Conservation (phyloP, 768 basidiomycete genomes). For the Pleurotus cornucopiae region DNA sequence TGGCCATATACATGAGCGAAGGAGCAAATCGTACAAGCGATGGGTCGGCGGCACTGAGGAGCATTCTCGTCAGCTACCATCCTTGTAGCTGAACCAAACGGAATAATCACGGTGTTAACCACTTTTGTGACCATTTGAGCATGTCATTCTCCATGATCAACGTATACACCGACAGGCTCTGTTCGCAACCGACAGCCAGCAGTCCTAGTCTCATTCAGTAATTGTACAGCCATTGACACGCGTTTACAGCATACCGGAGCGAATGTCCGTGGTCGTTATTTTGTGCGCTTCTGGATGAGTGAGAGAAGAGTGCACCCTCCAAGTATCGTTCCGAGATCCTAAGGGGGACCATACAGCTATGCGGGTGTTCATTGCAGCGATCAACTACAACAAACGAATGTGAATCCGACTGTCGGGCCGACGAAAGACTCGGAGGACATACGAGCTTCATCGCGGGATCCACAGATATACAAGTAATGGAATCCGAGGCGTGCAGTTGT, state of each 20-base stretch:
- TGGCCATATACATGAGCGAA: constrained; percentile 70
- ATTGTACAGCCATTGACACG: constrained; percentile 7
- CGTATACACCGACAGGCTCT: constrained; percentile 68
- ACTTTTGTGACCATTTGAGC: constrained; percentile 80
- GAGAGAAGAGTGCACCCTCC: constrained; percentile 82
- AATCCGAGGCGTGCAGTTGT: constrained; percentile 32
- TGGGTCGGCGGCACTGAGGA: constrained; percentile 41
- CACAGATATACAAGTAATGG: constrained; percentile 59
- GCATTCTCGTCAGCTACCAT: constrained; percentile 5
- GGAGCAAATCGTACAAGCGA: constrained; percentile 64
- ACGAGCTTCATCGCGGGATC: constrained; percentile 83
- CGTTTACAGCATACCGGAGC: constrained; percentile 50
- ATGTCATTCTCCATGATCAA: constrained; percentile 78
- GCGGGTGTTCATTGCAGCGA: constrained; percentile 62
- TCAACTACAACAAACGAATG: constrained; percentile 44
- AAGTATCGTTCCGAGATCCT: constrained; percentile 54
- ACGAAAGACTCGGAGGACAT: constrained; percentile 27
- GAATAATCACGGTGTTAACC: constrained; percentile 54
- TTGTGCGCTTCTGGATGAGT: constrained; percentile 49
- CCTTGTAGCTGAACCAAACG: neutral
- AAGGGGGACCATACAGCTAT: constrained; percentile 81
- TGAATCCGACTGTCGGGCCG: constrained; percentile 9
- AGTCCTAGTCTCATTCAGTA: constrained; percentile 50
- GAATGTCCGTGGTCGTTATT: constrained; percentile 66
- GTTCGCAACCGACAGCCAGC: constrained; percentile 63